A percentile compares a stretch with the other conserved stretches of the same genome.
phyloP scores from a whole-genome alignment of 140 eudicot species.

The Bidens hawaiensis region DNA sequence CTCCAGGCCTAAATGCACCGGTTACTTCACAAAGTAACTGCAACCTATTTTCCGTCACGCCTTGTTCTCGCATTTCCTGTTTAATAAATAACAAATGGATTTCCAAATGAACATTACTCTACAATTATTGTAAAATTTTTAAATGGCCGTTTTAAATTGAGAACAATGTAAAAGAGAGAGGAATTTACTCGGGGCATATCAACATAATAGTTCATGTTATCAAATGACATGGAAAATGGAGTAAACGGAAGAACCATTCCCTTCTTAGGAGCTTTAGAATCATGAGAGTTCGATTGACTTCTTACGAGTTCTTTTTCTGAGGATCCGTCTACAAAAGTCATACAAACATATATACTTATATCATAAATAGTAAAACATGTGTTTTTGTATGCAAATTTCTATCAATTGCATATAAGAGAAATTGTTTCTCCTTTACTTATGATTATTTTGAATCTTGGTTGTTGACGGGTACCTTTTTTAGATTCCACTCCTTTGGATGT shows the following conservation, averaged over 20 bases:
- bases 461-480: conserved; percentile 26
- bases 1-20: conserved; percentile 78
- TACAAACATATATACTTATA: background rate
- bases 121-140: background rate
- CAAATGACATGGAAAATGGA: conserved; percentile 79
- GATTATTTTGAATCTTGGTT: conserved; percentile 11
- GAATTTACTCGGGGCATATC: conserved; percentile 85
- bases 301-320: conserved; percentile 27
- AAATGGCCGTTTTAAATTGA: background rate
- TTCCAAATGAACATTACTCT: background rate
- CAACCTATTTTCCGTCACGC: conserved; percentile 50
- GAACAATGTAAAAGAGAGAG: background rate
- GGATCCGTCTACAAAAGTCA: conserved; percentile 32
- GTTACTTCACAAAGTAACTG: conserved; percentile 66
- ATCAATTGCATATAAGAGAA: conserved; percentile 25
- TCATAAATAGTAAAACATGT: background rate
- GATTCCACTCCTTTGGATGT: conserved; percentile 43
- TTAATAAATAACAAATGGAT: background rate
- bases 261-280: conserved; percentile 38
- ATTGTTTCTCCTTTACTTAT: conserved; percentile 26
- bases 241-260: conserved; percentile 92
- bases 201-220: conserved; percentile 64
- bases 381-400: background rate
- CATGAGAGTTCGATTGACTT: conserved; percentile 28
- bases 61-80: conserved; percentile 67